A percentile compares a stretch with the other conserved stretches of the same genome.
Evolutionary conservation across 371 early-diverging fungal species (phyloP).

Genomic region (Mucor lusitanicus): DNA sequence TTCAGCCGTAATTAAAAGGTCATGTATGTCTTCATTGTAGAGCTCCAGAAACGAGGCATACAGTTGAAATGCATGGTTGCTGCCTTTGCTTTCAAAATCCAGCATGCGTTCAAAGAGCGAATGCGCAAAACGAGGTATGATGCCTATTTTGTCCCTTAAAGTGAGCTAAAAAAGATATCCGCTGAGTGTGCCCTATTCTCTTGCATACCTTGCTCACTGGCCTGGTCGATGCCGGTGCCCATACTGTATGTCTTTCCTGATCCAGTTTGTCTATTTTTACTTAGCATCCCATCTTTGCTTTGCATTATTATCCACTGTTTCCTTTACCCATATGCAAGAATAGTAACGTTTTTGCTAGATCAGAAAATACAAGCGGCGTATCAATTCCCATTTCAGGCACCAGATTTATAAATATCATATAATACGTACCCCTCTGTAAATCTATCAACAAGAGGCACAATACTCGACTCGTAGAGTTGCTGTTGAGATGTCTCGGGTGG

Average conservation of each 20-base stretch:
- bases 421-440: constrained; percentile 79
- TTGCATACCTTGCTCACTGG: background rate
- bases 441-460: constrained; percentile 68
- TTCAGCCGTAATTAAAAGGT: constrained; percentile 60
- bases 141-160: constrained; percentile 48
- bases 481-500: constrained; percentile 63
- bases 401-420: constrained; percentile 32
- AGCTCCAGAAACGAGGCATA: constrained; percentile 83
- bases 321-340: constrained; percentile 93
- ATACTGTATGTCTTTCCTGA: constrained; percentile 97
- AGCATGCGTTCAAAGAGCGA: constrained; percentile 51
- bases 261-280: constrained; percentile 31
- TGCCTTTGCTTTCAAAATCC: constrained; percentile 14
- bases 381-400: constrained; percentile 16
- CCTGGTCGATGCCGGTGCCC: constrained; percentile 66
- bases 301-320: background rate
- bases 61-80: constrained; percentile 51
- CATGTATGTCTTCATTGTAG: constrained; percentile 91
- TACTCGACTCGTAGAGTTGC: constrained; percentile 65
- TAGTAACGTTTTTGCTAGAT: constrained; percentile 72
- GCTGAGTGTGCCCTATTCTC: background rate
- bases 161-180: background rate
- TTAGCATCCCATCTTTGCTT: background rate
- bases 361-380: constrained; percentile 5
- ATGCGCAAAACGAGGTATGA: constrained; percentile 78